Evolutionary conservation across 305 asterid genomes (phyloP).

Genomic region (Stenogyne calaminthoides): DNA sequence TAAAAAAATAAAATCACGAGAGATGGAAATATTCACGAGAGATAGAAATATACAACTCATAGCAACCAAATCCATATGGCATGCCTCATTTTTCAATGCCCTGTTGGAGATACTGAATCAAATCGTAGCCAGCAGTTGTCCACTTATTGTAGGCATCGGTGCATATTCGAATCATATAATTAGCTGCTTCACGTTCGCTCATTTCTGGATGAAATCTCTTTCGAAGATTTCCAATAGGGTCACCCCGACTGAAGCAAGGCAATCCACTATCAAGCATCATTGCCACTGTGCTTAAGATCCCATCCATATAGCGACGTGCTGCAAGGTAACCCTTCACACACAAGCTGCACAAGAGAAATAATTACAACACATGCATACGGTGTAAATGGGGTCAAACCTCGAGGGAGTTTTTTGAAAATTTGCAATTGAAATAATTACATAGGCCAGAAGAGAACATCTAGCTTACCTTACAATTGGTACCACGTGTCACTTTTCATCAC

Average conservation of each 20-base stretch:
- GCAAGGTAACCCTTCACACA: conserved; percentile 99
- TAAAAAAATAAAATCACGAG: not conserved
- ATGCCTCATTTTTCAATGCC: conserved; percentile 85
- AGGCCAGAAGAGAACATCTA: not conserved
- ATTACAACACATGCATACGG: not conserved
- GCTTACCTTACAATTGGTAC: conserved; percentile 86
- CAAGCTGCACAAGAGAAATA: conserved; percentile 54
- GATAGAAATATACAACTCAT: conserved; percentile 29
- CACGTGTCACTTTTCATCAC: conserved; percentile 97
- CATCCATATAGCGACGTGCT: conserved; percentile 92
- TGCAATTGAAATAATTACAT: not conserved
- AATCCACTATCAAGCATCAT: conserved; percentile 94
- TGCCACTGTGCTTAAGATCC: conserved; percentile 73
- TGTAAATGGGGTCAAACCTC: not conserved
- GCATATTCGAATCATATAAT: conserved; percentile 85
- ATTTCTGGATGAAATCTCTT: conserved; percentile 97
- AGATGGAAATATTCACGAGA: conserved; percentile 17
- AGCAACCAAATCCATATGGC: not conserved
- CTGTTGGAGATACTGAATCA: conserved; percentile 96
- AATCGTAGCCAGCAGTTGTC: conserved; percentile 95
- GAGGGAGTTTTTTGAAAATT: not conserved
- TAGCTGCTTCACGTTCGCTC: conserved; percentile 98
- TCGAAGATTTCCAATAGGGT: conserved; percentile 96
- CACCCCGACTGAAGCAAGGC: conserved; percentile 99
- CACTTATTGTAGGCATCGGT: conserved; percentile 94